Conservation (phyloP, 2,329 filamentous ascomycete genomes). For the Ophiosphaerella korrae region DNA sequence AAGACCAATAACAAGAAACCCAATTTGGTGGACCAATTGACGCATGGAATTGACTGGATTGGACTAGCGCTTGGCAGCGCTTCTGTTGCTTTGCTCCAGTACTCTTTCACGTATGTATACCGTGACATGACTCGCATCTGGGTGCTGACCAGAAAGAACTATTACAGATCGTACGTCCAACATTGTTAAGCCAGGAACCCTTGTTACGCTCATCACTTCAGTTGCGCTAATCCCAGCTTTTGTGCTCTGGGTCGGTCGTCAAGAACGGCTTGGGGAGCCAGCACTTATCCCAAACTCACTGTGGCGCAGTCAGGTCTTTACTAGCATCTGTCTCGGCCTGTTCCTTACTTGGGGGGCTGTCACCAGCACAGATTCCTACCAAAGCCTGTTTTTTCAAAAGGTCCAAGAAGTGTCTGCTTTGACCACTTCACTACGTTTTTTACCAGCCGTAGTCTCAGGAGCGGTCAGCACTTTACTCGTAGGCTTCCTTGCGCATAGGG, state of each 20-base stretch:
- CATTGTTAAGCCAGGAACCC: slow-evolving; percentile 52
- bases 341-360: slow-evolving; percentile 47
- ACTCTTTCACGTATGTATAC: slow-evolving; percentile 58
- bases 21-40: slow-evolving; percentile 37
- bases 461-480: slow-evolving; percentile 52
- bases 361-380: slow-evolving; percentile 46
- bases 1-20: slow-evolving; percentile 31
- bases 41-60: slow-evolving; percentile 59
- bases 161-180: slow-evolving; percentile 49
- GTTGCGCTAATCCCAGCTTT: slow-evolving; percentile 56
- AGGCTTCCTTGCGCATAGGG: slow-evolving; percentile 53
- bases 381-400: slow-evolving; percentile 53
- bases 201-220: slow-evolving; percentile 54
- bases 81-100: slow-evolving; percentile 57
- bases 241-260: slow-evolving; percentile 59
- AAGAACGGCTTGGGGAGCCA: slow-evolving; percentile 53
- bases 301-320: slow-evolving; percentile 64
- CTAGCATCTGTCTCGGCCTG: slow-evolving; percentile 58
- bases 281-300: slow-evolving; percentile 67
- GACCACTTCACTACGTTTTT: slow-evolving; percentile 49
- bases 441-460: slow-evolving; percentile 50
- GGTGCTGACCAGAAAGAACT: slow-evolving; percentile 14
- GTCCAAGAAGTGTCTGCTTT: slow-evolving; percentile 43
- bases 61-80: slow-evolving; percentile 55
- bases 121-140: background rate